Evolutionary conservation across 2,329 filamentous ascomycete genomes (phyloP).

Genomic region (Pyrenophora graminea): DNA sequence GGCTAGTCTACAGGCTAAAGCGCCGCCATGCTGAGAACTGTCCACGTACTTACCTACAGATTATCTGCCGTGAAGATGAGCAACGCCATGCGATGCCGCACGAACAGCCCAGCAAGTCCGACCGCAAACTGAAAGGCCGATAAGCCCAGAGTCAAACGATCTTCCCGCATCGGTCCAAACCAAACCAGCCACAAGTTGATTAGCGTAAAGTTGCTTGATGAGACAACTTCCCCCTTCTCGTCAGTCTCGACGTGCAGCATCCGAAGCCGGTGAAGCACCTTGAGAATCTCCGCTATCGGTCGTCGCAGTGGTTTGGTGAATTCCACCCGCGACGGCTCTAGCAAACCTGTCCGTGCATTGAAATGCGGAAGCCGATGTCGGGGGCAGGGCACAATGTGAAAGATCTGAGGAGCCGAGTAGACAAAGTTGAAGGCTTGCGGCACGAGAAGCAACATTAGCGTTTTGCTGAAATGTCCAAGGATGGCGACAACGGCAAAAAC

Average conservation of each 20-base stretch:
- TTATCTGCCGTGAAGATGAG: conserved; percentile 93
- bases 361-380: conserved; percentile 89
- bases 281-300: conserved; percentile 66
- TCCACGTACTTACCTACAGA: conserved; percentile 25
- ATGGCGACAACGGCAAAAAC: conserved; percentile 97
- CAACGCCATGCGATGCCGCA: conserved; percentile 82
- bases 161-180: conserved; percentile 88
- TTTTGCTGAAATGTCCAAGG: conserved; percentile 97
- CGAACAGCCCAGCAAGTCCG: conserved; percentile 81
- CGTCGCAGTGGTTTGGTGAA: conserved; percentile 72
- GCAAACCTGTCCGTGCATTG: conserved; percentile 79
- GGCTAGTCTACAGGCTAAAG: too few species aligned
- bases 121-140: conserved; percentile 75
- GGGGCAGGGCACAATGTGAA: conserved; percentile 87
- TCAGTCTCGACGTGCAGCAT: conserved; percentile 72
- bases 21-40: too few species aligned
- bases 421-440: conserved; percentile 97
- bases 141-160: conserved; percentile 78
- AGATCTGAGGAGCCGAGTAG: conserved; percentile 90
- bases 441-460: conserved; percentile 83
- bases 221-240: conserved; percentile 69
- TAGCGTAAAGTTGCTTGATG: conserved; percentile 89
- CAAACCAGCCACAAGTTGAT: conserved; percentile 96
- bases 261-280: conserved; percentile 68
- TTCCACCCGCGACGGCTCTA: conserved; percentile 83